Percentiles rank a stretch among this genome's conserved stretches.
These are phyloP conservation scores for Penicillium ucsense DNA, from an alignment of 495 filamentous ascomycete genomes.

Conservation along the genomic window DNA sequence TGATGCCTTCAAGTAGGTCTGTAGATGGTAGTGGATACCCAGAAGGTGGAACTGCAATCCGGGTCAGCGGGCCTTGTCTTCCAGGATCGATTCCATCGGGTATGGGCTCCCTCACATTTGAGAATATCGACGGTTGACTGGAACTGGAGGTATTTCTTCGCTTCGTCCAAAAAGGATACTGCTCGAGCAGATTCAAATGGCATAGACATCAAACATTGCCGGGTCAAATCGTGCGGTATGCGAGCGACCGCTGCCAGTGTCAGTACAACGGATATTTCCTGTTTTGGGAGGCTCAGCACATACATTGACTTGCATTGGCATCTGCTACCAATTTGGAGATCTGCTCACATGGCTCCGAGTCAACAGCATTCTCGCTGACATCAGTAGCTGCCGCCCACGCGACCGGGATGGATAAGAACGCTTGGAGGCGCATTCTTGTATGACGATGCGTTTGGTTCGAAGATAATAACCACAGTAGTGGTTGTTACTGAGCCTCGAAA, in stretches of 20 bases:
- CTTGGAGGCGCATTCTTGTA: constrained; percentile 11
- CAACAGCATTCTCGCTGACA: constrained; percentile 6
- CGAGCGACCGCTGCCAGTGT: constrained; percentile 11
- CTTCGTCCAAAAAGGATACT: constrained; percentile 41
- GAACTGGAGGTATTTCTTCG: constrained; percentile 46
- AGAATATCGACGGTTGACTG: constrained; percentile 47
- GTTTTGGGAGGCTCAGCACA: neutral
- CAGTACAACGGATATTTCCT: constrained; percentile 1
- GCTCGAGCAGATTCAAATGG: constrained; percentile 46
- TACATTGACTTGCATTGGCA: constrained; percentile 11
- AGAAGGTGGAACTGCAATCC: constrained; percentile 31
- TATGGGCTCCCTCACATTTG: constrained; percentile 16
- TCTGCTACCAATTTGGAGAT: constrained; percentile 12
- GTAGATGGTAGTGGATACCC: constrained; percentile 45
- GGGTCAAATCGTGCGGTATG: constrained; percentile 24
- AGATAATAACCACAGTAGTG: neutral
- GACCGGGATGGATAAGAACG: constrained; percentile 6
- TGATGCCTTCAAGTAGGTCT: constrained; percentile 40
- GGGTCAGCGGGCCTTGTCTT: neutral
- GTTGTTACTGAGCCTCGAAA: neutral
- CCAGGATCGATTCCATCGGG: neutral
- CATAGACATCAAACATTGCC: constrained; percentile 44
- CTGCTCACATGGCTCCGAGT: constrained; percentile 19
- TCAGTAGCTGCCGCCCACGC: constrained; percentile 6
- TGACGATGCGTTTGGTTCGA: too few species aligned